phyloP scores from a whole-genome alignment of 2,329 filamentous ascomycete species.

The Metarhizium guizhouense region DNA sequence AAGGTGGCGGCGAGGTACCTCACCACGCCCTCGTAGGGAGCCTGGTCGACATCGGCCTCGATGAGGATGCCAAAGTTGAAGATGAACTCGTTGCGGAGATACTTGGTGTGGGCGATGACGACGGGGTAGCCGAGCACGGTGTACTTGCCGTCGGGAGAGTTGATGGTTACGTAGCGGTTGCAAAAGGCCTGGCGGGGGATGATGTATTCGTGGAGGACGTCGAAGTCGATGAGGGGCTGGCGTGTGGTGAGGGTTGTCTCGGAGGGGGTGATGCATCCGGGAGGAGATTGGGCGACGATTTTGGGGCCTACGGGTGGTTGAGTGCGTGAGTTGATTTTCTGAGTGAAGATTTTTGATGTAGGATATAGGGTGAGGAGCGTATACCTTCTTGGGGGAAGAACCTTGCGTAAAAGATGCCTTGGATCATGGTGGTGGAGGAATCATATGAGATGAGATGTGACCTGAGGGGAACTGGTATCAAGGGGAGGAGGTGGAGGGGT shows the following conservation, averaged over 20 bases:
- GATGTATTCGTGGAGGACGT: constrained; percentile 81
- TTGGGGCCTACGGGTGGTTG: constrained; percentile 39
- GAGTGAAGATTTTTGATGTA: too few relatives aligned
- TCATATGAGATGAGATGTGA: neutral
- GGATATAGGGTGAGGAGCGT: neutral
- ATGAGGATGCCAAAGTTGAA: constrained; percentile 94
- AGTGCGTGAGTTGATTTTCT: neutral
- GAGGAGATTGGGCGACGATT: constrained; percentile 53
- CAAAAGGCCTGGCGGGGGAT: constrained; percentile 94
- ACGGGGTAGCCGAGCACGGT: constrained; percentile 83
- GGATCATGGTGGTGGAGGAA: constrained; percentile 42
- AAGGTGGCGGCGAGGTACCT: constrained; percentile 78
- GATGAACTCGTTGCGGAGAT: constrained; percentile 91
- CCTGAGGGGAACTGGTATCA: neutral
- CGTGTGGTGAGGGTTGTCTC: constrained; percentile 21
- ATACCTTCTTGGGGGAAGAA: constrained; percentile 59
- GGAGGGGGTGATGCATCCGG: constrained; percentile 48
- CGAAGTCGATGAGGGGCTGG: constrained; percentile 70
- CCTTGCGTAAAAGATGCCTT: constrained; percentile 61
- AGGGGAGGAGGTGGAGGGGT: neutral
- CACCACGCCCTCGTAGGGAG: constrained; percentile 76
- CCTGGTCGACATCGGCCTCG: constrained; percentile 56
- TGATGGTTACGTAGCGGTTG: constrained; percentile 78
- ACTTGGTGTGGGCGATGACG: constrained; percentile 72
- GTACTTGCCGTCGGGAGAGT: constrained; percentile 60